These are phyloP conservation scores for Candida odintsovae DNA, from an alignment of 805 yeast genomes.

Conservation along the genomic window DNA sequence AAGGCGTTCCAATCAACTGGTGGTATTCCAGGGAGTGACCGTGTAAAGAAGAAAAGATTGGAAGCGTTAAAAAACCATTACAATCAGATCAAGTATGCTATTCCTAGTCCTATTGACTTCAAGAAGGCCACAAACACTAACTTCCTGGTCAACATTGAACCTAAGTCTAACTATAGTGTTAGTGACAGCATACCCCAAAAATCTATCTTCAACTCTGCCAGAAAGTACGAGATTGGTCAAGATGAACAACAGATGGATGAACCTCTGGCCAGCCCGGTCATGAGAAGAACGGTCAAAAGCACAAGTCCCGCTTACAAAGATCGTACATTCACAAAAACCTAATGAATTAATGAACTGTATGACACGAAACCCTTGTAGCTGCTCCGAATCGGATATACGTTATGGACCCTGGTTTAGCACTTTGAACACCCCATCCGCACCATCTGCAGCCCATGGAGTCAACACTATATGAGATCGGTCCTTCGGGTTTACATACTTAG, in stretches of 20 bases:
- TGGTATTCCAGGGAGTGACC: slow-evolving; percentile 32
- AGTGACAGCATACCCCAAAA: neutral
- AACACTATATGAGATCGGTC: too few species aligned
- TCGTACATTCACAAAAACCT: neutral
- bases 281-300: neutral
- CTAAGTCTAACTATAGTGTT: neutral
- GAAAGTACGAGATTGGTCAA: neutral
- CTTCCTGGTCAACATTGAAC: neutral
- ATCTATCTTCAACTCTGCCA: neutral
- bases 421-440: too few species aligned
- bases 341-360: neutral
- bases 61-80: slow-evolving; percentile 32
- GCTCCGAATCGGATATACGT: too few species aligned
- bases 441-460: too few species aligned
- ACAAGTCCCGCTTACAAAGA: neutral
- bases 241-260: neutral
- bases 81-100: slow-evolving; percentile 28
- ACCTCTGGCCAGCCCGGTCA: neutral
- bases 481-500: too few species aligned
- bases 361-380: neutral
- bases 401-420: too few species aligned
- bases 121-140: neutral
- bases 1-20: neutral
- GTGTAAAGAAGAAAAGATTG: slow-evolving; percentile 28
- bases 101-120: slow-evolving; percentile 20